Base-by-base conservation (phyloP, 805 yeast genomes). In the Saccharomycopsis sp. region DNA sequence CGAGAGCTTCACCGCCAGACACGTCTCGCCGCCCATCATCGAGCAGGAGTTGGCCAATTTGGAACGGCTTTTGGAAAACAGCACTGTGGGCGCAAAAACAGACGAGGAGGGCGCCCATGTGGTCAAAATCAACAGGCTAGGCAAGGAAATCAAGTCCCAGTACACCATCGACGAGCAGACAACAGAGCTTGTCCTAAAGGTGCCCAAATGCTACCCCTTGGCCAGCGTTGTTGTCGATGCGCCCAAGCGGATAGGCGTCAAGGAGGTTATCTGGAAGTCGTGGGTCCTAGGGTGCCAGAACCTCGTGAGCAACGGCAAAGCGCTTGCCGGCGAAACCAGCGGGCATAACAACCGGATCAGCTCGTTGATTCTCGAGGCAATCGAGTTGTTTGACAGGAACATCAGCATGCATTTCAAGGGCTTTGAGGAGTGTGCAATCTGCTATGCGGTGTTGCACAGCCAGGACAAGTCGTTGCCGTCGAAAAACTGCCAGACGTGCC, bases 371-470 rank as follows among this genome's bases (percentile, higher is more conserved):
- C 67, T 80, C 24, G 90, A 85, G 44, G 84, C 91, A 1, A 76
- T 88, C 53, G 84, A 82, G 59, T 75, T 85, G 40, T 84, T 87
- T 70, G 81, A 81, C 66, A 83, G 82, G 64, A 89, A 92, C 65
- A 91, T 90, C 55, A 80, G 82, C 57, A 76, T 88, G 64, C 95
- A 91, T 68, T 91, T 95, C 70, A 87, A 91, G 7, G 97, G 97
- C 0, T 91, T 89, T 63, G 97, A 90, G 66, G 98, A 92, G 60
- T 94, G 99, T 78, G 96, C 98, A 2, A 91, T 94, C 64, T 94
- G 99, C 70, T 94, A 94, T 70, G 87, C 96, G 15, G 86, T 92
- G 57, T 73, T 94, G 62, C 96, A 91, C 67, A 79, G 78, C 14
- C 91, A 87, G 61, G 97, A 91, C 66, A 89, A 88, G 65, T 86